Conservation (phyloP, 768 basidiomycete species). For the Lepiota venenata region DNA sequence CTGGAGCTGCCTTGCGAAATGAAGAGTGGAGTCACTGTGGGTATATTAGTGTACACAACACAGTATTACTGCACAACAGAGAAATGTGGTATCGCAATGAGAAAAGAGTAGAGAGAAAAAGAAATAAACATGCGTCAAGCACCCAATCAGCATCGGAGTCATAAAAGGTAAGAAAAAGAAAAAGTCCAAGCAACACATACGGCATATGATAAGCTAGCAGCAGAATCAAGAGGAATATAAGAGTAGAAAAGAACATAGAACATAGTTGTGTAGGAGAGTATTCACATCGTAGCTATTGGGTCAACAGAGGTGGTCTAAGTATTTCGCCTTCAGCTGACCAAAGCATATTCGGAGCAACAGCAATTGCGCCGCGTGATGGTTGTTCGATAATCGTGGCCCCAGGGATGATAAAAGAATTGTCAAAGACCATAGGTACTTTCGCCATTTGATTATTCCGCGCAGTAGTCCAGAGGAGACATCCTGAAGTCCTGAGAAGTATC, state of each 20-base stretch:
- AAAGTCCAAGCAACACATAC: slow-evolving; percentile 9
- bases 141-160: slow-evolving; percentile 9
- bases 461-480: slow-evolving; percentile 4
- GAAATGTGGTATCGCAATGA: slow-evolving; percentile 14
- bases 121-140: slow-evolving; percentile 13
- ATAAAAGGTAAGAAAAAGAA: not conserved
- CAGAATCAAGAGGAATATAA: slow-evolving; percentile 10
- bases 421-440: not conserved
- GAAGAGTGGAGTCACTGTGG: slow-evolving; percentile 11
- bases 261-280: not conserved
- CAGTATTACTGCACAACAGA: slow-evolving; percentile 8
- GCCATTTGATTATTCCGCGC: not conserved
- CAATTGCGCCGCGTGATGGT: not conserved
- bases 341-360: not conserved
- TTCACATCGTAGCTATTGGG: not conserved
- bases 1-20: not conserved
- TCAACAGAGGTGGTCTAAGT: not conserved
- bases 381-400: not conserved
- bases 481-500: not conserved
- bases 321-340: slow-evolving; percentile 6
- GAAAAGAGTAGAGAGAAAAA: slow-evolving; percentile 16
- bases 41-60: slow-evolving; percentile 17
- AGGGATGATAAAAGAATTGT: not conserved
- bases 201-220: not conserved
- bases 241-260: slow-evolving; percentile 10